These are phyloP conservation scores for Penicillium decumbens DNA, from an alignment of 2,329 filamentous ascomycete species.

Conservation along the genomic window DNA sequence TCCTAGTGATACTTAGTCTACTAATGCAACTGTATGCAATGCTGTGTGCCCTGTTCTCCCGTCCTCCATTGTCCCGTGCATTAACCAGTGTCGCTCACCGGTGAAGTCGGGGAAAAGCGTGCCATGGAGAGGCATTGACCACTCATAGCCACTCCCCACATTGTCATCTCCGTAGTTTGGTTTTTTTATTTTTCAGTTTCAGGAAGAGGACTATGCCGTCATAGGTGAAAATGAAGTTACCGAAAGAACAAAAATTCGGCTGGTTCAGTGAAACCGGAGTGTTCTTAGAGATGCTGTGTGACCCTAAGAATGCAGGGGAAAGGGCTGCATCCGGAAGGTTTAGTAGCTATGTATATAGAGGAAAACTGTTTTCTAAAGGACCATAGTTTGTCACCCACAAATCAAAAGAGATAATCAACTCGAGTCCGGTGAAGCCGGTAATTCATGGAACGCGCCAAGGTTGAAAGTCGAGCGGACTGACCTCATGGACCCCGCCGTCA, in stretches of 20 bases:
- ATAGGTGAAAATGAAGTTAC: conserved; percentile 14
- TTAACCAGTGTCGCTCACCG: conserved; percentile 25
- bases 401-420: too few species aligned
- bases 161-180: conserved; percentile 8
- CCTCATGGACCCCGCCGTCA: conserved; percentile 30
- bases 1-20: neutral
- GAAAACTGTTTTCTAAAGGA: neutral
- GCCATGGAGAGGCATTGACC: conserved; percentile 13
- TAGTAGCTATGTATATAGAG: neutral
- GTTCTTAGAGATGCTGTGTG: neutral
- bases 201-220: conserved; percentile 21
- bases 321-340: conserved; percentile 8
- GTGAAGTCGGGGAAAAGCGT: conserved; percentile 23
- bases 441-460: neutral
- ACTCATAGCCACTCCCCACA: conserved; percentile 17
- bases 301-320: conserved; percentile 8
- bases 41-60: conserved; percentile 7
- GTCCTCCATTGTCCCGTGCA: conserved; percentile 8
- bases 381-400: neutral
- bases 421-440: conserved; percentile 22
- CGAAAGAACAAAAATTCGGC: neutral
- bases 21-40: conserved; percentile 5
- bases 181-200: conserved; percentile 2
- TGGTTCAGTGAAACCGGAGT: neutral
- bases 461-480: conserved; percentile 21